phyloP scores from a whole-genome alignment of 2,329 filamentous ascomycete species.

The Ceratocystis ficicola region DNA sequence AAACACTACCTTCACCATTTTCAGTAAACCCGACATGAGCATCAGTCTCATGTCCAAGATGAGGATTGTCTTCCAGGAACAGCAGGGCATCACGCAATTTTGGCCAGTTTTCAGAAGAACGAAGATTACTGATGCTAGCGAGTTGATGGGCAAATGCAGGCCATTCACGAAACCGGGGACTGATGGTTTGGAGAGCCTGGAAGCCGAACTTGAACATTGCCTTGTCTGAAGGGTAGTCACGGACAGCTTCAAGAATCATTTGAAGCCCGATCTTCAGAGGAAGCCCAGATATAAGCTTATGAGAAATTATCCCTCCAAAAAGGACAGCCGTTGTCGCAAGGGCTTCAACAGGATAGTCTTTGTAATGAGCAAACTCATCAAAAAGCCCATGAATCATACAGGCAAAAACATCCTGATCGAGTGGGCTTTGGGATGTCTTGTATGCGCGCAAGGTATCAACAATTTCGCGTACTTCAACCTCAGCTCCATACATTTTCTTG shows the following conservation, averaged over 20 bases:
- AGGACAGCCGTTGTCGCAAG: slow-evolving; percentile 90
- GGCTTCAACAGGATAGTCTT: slow-evolving; percentile 90
- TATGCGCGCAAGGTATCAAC: slow-evolving; percentile 74
- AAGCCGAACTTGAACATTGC: slow-evolving; percentile 98
- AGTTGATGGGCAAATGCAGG: slow-evolving; percentile 85
- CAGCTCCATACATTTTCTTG: slow-evolving; percentile 92
- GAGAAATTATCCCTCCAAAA: slow-evolving; percentile 92
- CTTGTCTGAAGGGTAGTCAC: slow-evolving; percentile 68
- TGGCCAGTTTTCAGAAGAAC: slow-evolving; percentile 71
- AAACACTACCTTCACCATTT: background rate
- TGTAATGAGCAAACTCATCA: slow-evolving; percentile 92
- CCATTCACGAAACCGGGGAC: slow-evolving; percentile 77
- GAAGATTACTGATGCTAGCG: slow-evolving; percentile 66
- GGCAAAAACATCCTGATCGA: slow-evolving; percentile 88
- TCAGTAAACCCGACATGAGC: background rate
- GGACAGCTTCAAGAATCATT: slow-evolving; percentile 94
- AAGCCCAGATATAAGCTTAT: slow-evolving; percentile 77
- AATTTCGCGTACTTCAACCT: slow-evolving; percentile 74
- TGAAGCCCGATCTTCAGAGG: slow-evolving; percentile 87
- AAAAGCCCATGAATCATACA: slow-evolving; percentile 98
- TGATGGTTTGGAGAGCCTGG: slow-evolving; percentile 83
- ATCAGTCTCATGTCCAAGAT: background rate
- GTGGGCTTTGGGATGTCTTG: slow-evolving; percentile 71
- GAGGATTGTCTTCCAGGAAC: slow-evolving; percentile 14
- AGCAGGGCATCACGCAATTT: slow-evolving; percentile 32